Base-by-base conservation (phyloP, 208 protist species). In the Trypanosoma scelopori region DNA sequence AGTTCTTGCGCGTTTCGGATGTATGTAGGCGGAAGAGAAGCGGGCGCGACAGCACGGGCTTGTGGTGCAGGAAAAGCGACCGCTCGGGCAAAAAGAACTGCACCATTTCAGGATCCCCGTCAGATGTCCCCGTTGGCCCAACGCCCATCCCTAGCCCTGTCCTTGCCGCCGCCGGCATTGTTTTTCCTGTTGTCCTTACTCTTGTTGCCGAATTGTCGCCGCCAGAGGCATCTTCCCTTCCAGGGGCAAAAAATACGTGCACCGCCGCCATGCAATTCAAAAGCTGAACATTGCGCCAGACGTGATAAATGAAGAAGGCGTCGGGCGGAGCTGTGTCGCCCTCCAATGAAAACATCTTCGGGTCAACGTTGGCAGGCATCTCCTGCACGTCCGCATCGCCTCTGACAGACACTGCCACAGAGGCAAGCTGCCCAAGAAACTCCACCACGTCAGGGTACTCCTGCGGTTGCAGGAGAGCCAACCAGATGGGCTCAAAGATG, bases 401-500 rank as follows among this genome's bases (percentile, higher is more conserved):
- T 28, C 55, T 77, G 32, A 85, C 64, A 37, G 56, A 78, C 9
- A 91, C 71, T 3, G 76, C 67, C 41, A 99, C 97, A 39, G 89
- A 94, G 16, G 79, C 81, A 3, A 99, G 84, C 41, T 95, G 84
- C 43, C 87, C 61, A 51, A 99, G 76, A 60, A 99, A 94, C 16
- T 84, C 45, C 68, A 84, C 72, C 32, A 99, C 62, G 11, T 97
- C 82, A 6, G 87, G 85, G 76, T 98, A 65, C 22, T 62, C 69
- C 0, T 39, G 46, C 28, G 94, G 95, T 50, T 97, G 67, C n/a
- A 85, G 53, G 12, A 96, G 86, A 3, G 95, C 97, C 28, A 97
- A 74, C 78, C 99, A 99, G 3, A 99, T 77, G 1, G 98, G 98
- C n/a, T 62, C 25, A 74, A 99, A 99, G 6, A 99, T 82, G 78